A percentile compares a stretch with the other conserved stretches of the same genome.
These are phyloP conservation scores for Colletotrichum navitas DNA, from an alignment of 2,329 filamentous ascomycete genomes.

Conservation along the genomic window DNA sequence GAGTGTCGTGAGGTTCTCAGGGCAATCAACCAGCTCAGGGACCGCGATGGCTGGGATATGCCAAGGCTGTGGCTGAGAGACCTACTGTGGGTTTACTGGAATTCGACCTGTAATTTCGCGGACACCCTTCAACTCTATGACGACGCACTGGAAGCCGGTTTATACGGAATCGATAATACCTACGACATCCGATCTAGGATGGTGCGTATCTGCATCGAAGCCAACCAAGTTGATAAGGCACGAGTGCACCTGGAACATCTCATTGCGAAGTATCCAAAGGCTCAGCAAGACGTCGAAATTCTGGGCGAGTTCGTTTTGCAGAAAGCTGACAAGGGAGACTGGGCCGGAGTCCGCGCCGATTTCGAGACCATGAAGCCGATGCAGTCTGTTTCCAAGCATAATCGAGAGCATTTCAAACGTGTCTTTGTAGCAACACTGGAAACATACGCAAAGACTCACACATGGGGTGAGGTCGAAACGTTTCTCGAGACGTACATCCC, in stretches of 20 bases:
- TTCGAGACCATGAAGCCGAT: conserved; percentile 50
- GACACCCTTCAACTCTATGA: conserved; percentile 17
- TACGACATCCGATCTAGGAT: conserved; percentile 30
- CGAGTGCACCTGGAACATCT: conserved; percentile 15
- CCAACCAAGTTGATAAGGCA: conserved; percentile 22
- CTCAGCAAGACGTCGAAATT: conserved; percentile 42
- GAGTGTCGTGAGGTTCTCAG: conserved; percentile 28
- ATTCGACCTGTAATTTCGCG: conserved; percentile 15
- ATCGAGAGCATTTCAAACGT: conserved; percentile 46
- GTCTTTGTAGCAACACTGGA: conserved; percentile 56
- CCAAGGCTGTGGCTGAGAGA: conserved; percentile 14
- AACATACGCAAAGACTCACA: conserved; percentile 54
- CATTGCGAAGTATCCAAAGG: conserved; percentile 6
- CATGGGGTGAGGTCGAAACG: conserved; percentile 54
- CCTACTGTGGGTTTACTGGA: conserved; percentile 24
- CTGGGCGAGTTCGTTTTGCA: conserved; percentile 52
- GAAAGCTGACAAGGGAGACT: conserved; percentile 56
- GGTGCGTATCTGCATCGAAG: conserved; percentile 36
- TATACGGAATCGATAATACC: conserved; percentile 31
- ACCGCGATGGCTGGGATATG: conserved; percentile 26
- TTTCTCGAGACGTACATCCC: conserved; percentile 55
- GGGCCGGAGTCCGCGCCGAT: conserved; percentile 53
- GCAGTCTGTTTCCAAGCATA: conserved; percentile 14
- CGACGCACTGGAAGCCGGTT: conserved; percentile 18
- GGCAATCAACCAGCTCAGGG: conserved; percentile 15